A percentile compares a stretch with the other conserved stretches of the same genome.
These are phyloP conservation scores for Colletotrichum cereale DNA, from an alignment of 2,329 filamentous ascomycete genomes.

Conservation along the genomic window DNA sequence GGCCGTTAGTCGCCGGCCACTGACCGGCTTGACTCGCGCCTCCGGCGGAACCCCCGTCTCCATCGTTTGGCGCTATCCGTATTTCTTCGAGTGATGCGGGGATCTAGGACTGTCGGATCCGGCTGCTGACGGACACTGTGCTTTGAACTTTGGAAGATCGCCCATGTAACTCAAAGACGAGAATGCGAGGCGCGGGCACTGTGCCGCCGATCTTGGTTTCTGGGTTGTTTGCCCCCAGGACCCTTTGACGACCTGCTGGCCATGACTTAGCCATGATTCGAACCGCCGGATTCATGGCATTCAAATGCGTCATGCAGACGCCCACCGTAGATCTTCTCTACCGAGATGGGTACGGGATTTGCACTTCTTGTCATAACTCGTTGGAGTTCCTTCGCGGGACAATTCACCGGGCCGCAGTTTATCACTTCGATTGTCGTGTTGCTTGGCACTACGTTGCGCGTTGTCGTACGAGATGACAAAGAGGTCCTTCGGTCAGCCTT, in stretches of 20 bases:
- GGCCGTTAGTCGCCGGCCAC: conserved; percentile 20
- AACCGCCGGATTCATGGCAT: background rate
- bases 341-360: no score
- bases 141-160: background rate
- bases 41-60: background rate
- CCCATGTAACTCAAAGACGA: background rate
- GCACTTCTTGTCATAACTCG: background rate
- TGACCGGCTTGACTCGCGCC: conserved; percentile 9
- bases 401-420: background rate
- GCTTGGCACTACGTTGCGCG: background rate
- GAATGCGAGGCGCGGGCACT: conserved; percentile 1
- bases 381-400: background rate
- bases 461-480: background rate
- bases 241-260: conserved; percentile 12
- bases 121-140: background rate
- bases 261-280: background rate
- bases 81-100: background rate
- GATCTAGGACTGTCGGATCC: background rate
- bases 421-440: no score
- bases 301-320: background rate
- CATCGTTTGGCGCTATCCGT: background rate
- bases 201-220: conserved; percentile 1
- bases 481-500: background rate
- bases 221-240: conserved; percentile 2
- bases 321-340: background rate